These are phyloP conservation scores for Epichloe gansuensis DNA, from an alignment of 2,329 filamentous ascomycete species.

Conservation along the genomic window DNA sequence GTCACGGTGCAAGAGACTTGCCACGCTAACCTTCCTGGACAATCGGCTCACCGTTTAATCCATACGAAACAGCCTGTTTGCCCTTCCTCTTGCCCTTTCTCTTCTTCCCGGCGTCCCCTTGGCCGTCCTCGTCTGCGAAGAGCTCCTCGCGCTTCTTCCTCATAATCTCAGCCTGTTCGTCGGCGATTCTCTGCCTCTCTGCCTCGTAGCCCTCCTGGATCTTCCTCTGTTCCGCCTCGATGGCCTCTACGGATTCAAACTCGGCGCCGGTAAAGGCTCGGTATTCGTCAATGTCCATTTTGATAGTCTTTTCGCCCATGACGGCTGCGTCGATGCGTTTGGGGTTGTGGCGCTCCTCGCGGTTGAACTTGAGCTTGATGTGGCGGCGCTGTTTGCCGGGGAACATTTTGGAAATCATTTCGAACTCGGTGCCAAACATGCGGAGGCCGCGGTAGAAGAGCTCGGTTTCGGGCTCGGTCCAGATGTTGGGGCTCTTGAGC, in stretches of 20 bases:
- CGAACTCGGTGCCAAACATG: constrained; percentile 74
- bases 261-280: constrained; percentile 38
- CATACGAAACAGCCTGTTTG: constrained; percentile 22
- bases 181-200: constrained; percentile 28
- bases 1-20: too few relatives aligned
- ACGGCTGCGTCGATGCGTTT: constrained; percentile 51
- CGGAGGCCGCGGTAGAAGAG: constrained; percentile 62
- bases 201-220: constrained; percentile 32
- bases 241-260: constrained; percentile 41
- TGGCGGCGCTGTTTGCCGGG: constrained; percentile 56
- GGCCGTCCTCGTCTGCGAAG: constrained; percentile 29
- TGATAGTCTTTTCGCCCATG: constrained; percentile 42
- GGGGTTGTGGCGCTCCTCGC: constrained; percentile 59
- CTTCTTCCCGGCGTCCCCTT: constrained; percentile 20
- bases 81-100: constrained; percentile 20
- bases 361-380: constrained; percentile 72
- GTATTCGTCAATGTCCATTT: constrained; percentile 50
- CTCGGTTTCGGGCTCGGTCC: constrained; percentile 59
- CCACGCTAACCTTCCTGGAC: constrained; percentile 10
- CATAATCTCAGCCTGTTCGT: constrained; percentile 35
- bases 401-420: constrained; percentile 68
- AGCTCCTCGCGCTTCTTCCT: constrained; percentile 35
- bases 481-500: constrained; percentile 49
- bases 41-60: constrained; percentile 25
- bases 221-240: constrained; percentile 41